Evolutionary conservation across 257 asterid species (phyloP).

Genomic region (Jasminum sambac): DNA sequence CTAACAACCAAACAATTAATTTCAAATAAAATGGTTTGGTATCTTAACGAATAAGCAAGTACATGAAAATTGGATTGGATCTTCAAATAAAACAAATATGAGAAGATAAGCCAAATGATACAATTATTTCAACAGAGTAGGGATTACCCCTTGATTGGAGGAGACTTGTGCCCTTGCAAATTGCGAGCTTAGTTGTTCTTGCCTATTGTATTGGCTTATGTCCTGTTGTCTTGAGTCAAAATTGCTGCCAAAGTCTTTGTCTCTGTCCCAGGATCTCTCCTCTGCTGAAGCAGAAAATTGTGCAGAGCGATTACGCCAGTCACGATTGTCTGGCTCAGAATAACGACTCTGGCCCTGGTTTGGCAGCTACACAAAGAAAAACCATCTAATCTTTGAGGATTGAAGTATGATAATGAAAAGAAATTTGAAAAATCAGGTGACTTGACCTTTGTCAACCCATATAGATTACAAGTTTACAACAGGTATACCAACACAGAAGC

Average conservation of each 20-base stretch:
- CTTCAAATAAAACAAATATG: background rate
- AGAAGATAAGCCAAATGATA: background rate
- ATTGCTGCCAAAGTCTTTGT: conserved; percentile 42
- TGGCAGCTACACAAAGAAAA: conserved; percentile 31
- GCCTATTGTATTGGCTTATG: conserved; percentile 44
- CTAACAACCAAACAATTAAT: background rate
- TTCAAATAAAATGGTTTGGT: background rate
- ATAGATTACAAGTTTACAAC: background rate
- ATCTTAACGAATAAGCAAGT: background rate
- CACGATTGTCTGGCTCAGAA: conserved; percentile 47
- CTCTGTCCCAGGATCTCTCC: conserved; percentile 40
- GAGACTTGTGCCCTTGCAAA: conserved; percentile 53
- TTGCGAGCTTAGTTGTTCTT: conserved; percentile 47
- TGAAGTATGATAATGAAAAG: background rate
- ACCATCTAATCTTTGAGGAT: background rate
- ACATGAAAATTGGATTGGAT: background rate
- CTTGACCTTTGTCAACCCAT: background rate
- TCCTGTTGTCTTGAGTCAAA: conserved; percentile 54
- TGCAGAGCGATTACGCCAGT: conserved; percentile 53
- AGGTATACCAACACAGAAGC: background rate
- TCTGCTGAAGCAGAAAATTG: conserved; percentile 41
- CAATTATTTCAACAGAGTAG: background rate
- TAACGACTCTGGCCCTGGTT: conserved; percentile 37
- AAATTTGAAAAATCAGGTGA: background rate
- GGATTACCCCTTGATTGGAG: conserved; percentile 53